Conservation (phyloP, 225 moss, liverwort and hornwort genomes). For the Bryum argenteum region DNA sequence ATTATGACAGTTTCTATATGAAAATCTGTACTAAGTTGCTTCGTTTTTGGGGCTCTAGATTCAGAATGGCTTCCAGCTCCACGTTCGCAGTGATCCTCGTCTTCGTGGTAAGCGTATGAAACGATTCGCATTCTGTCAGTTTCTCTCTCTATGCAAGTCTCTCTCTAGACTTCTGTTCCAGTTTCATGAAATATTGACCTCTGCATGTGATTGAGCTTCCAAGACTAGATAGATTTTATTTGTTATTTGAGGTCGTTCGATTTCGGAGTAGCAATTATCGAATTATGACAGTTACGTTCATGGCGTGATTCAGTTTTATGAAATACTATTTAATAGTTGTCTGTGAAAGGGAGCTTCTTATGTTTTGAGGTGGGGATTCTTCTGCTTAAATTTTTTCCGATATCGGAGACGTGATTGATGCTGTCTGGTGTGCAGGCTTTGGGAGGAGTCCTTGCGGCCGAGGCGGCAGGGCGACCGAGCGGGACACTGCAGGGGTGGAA, state of each 20-base stretch:
- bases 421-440: constrained; percentile 27
- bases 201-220: too few relatives aligned
- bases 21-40: not conserved
- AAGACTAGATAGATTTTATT: too few relatives aligned
- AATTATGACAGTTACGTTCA: too few relatives aligned
- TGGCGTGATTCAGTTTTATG: too few relatives aligned
- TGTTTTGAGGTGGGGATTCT: too few relatives aligned
- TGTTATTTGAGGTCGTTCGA: too few relatives aligned
- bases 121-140: not conserved
- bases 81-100: constrained; percentile 38
- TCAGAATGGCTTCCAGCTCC: constrained; percentile 45
- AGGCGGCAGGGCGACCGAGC: constrained; percentile 41
- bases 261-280: too few relatives aligned
- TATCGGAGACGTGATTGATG: not conserved
- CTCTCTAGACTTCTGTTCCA: not conserved
- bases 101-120: constrained; percentile 34
- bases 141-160: constrained; percentile 10
- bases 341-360: too few relatives aligned
- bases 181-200: too few relatives aligned
- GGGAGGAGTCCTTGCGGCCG: constrained; percentile 27
- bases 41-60: constrained; percentile 10
- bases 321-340: too few relatives aligned
- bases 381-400: too few relatives aligned
- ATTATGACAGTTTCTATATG: not conserved
- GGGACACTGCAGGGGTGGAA: constrained; percentile 37